Evolutionary conservation across 2,329 filamentous ascomycete species (phyloP), one percentile per base, ranked within the genome.

Genomic region (Aurifilum marmelostoma): DNA sequence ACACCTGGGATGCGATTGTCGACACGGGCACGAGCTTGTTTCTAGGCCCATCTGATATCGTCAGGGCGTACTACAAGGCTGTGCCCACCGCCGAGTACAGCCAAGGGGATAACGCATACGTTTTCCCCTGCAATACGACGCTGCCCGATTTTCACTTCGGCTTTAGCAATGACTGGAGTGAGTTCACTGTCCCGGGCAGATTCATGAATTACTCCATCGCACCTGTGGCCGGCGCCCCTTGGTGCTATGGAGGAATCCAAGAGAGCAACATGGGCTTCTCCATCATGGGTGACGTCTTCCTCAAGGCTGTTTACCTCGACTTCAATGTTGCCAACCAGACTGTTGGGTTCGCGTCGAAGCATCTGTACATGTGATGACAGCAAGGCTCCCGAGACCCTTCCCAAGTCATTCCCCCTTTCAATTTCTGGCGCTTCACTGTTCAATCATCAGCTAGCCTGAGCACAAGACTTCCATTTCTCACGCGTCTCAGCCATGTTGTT

Each of bases 161-260:
- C 3, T 78, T 88, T 59, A 83, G 80, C 12, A 74, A 75, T 50
- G 78, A 82, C 67, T 78, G 81, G 71, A 81, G 78, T 61, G 77
- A 80, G 18, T 84, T 82, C 47, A 84, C 79, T 24, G 80, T 90
- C 12, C 82, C 85, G 1, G 86, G 87, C 8, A 73, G 77, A 32
- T 81, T 83, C 69, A 79, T 89, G 32, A 78, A 78, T 58, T 79
- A 76, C 64, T 83, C 63, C 81, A 85, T 88, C 74, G 82, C 87
- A 0, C 77, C 82, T 18, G 79, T 84, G 32, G 78, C 83, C 16
- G 79, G 83, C 21, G 82, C 83, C 67, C 59, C 41, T 11, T 71
- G 67, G 66, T 96, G 93, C 83, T 94, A 88, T 77, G 92, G 92
- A 67, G 93, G 92, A 63, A 86, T 97, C 72, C 93, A 96, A 83